Evolutionary conservation across 371 early-diverging fungal species (phyloP).

Genomic region (Gilbertella persicaria): DNA sequence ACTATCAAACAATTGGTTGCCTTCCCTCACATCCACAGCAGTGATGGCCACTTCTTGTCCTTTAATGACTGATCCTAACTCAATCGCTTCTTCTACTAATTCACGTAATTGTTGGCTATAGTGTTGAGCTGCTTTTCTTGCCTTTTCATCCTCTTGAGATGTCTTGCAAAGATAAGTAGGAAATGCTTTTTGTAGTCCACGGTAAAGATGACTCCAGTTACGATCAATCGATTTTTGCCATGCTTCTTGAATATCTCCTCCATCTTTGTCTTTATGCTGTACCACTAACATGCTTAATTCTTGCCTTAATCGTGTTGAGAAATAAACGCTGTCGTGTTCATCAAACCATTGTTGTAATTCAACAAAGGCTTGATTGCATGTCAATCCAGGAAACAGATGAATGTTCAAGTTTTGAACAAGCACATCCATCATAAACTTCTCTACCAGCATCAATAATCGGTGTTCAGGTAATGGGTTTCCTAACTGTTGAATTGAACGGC

Average conservation of each 20-base stretch:
- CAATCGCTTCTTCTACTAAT: slow-evolving; percentile 37
- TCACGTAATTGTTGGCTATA: slow-evolving; percentile 33
- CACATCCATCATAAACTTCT: slow-evolving; percentile 56
- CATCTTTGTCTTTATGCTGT: not conserved
- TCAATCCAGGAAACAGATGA: slow-evolving; percentile 31
- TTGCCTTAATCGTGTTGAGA: slow-evolving; percentile 40
- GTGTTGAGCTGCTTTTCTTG: slow-evolving; percentile 17
- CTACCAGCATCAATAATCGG: slow-evolving; percentile 38
- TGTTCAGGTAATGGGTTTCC: slow-evolving; percentile 29
- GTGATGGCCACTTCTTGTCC: slow-evolving; percentile 49
- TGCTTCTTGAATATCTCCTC: slow-evolving; percentile 8
- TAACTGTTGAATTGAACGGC: slow-evolving; percentile 28
- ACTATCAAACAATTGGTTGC: slow-evolving; percentile 35
- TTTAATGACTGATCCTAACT: slow-evolving; percentile 45
- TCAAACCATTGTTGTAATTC: slow-evolving; percentile 29
- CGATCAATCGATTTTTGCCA: slow-evolving; percentile 18
- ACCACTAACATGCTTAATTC: slow-evolving; percentile 32
- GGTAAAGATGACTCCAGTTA: slow-evolving; percentile 41
- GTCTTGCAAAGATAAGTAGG: slow-evolving; percentile 28
- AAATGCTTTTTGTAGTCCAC: slow-evolving; percentile 41
- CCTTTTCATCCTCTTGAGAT: slow-evolving; percentile 20
- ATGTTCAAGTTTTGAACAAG: slow-evolving; percentile 44
- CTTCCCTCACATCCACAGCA: slow-evolving; percentile 37
- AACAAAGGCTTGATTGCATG: slow-evolving; percentile 20
- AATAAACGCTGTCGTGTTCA: slow-evolving; percentile 14